Conservation (phyloP, 495 filamentous ascomycete species). For the Parathielavia hyrcaniae region DNA sequence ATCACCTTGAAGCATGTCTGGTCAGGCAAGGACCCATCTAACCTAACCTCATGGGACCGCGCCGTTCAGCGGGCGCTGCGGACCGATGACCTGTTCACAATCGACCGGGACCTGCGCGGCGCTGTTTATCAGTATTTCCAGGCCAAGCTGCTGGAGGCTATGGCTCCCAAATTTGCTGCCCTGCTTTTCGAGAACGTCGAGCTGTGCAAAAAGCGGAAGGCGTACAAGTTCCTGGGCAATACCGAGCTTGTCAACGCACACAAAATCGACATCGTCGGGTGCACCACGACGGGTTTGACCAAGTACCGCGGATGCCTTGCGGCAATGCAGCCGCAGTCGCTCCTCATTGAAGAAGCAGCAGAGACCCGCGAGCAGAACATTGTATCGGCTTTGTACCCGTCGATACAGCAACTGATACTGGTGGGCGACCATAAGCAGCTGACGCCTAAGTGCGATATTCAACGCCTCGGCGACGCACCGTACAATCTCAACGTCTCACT, state of each 20-base stretch:
- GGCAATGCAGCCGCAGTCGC: slow-evolving; percentile 56
- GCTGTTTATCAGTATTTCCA: slow-evolving; percentile 40
- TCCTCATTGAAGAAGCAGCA: slow-evolving; percentile 55
- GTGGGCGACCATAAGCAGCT: slow-evolving; percentile 55
- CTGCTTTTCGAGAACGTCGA: slow-evolving; percentile 27
- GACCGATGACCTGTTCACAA: slow-evolving; percentile 30
- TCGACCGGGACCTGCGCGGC: slow-evolving; percentile 31
- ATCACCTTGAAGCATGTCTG: slow-evolving; percentile 34
- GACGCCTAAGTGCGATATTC: slow-evolving; percentile 43
- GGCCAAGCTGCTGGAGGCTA: slow-evolving; percentile 27
- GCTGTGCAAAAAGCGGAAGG: slow-evolving; percentile 33
- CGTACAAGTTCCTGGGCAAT: slow-evolving; percentile 31
- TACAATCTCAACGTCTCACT: slow-evolving; percentile 45
- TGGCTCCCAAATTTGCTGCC: slow-evolving; percentile 23
- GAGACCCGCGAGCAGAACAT: slow-evolving; percentile 53
- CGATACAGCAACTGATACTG: slow-evolving; percentile 49
- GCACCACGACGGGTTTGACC: slow-evolving; percentile 66
- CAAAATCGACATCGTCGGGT: slow-evolving; percentile 43
- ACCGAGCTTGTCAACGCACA: slow-evolving; percentile 24
- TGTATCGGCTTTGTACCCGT: slow-evolving; percentile 48
- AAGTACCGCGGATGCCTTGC: slow-evolving; percentile 76
- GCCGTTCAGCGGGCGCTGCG: slow-evolving; percentile 15
- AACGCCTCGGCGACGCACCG: slow-evolving; percentile 70
- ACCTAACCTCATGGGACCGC: slow-evolving; percentile 13
- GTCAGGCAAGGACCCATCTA: slow-evolving; percentile 30